Evolutionary conservation across 1,284 basidiomycete genomes (phyloP).

Genomic region (Vanrija sp.): DNA sequence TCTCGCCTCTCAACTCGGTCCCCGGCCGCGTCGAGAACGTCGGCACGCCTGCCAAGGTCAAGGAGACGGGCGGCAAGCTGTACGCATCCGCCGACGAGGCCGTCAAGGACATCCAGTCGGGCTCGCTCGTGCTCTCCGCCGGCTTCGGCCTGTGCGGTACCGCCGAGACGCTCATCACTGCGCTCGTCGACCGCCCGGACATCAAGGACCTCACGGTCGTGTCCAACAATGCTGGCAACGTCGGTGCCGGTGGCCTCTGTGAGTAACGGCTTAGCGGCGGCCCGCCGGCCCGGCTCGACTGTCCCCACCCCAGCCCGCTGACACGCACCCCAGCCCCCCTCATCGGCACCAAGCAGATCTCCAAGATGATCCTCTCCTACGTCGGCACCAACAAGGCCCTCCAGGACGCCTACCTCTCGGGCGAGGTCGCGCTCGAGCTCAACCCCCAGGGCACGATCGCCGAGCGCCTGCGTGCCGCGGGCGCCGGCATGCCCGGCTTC

Average conservation of each 20-base stretch:
- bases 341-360: constrained; percentile 66
- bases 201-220: constrained; percentile 72
- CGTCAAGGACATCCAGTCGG: constrained; percentile 73
- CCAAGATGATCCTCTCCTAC: constrained; percentile 82
- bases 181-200: constrained; percentile 68
- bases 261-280: constrained; percentile 25
- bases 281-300: background rate
- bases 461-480: constrained; percentile 85
- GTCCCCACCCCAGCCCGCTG: background rate
- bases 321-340: constrained; percentile 60
- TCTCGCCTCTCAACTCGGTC: constrained; percentile 14
- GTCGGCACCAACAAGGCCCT: constrained; percentile 61
- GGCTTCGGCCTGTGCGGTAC: constrained; percentile 53
- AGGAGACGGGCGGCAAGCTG: constrained; percentile 56
- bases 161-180: constrained; percentile 76
- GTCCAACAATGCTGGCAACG: constrained; percentile 81
- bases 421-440: constrained; percentile 78
- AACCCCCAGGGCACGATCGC: constrained; percentile 89
- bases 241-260: constrained; percentile 74
- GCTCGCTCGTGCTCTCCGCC: constrained; percentile 72
- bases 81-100: constrained; percentile 76
- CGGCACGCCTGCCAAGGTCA: constrained; percentile 7
- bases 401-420: constrained; percentile 65
- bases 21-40: constrained; percentile 17
- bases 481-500: constrained; percentile 92